Evolutionary conservation across 768 basidiomycete genomes (phyloP).

Genomic region (Lactarius trivialis): DNA sequence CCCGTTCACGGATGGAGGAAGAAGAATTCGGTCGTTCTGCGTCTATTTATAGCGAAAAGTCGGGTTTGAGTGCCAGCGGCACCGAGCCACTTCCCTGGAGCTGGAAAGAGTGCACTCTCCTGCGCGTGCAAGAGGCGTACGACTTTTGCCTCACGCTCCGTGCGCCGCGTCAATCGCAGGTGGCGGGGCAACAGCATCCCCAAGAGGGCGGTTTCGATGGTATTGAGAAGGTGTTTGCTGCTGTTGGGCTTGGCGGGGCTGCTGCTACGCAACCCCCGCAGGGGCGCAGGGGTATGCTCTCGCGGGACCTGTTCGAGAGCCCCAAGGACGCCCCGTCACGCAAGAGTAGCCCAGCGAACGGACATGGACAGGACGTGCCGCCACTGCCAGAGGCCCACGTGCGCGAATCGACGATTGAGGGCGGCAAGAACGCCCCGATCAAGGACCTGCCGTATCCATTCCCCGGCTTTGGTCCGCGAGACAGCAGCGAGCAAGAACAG

Average conservation of each 20-base stretch:
- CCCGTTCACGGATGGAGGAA: constrained; percentile 81
- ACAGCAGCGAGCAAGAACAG: constrained; percentile 45
- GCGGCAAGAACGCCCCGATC: constrained; percentile 46
- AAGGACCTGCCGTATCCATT: constrained; percentile 67
- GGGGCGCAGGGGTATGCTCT: constrained; percentile 51
- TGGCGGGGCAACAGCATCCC: constrained; percentile 28
- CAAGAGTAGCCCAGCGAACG: constrained; percentile 22
- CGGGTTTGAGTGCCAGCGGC: constrained; percentile 17
- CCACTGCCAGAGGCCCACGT: constrained; percentile 37
- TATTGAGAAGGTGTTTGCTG: constrained; percentile 55
- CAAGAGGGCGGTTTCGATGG: constrained; percentile 39
- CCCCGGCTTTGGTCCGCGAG: constrained; percentile 49
- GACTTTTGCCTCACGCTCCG: constrained; percentile 65
- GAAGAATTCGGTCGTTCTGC: constrained; percentile 57
- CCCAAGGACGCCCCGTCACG: constrained; percentile 33
- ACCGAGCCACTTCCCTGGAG: constrained; percentile 56
- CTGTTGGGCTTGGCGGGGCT: constrained; percentile 40
- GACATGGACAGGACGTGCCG: constrained; percentile 14
- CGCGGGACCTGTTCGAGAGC: constrained; percentile 58
- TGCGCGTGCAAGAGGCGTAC: constrained; percentile 70
- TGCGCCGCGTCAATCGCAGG: constrained; percentile 28
- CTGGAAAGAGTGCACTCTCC: constrained; percentile 67
- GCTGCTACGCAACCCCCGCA: constrained; percentile 40
- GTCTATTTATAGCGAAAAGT: constrained; percentile 45
- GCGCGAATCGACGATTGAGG: constrained; percentile 26